Conservation (phyloP, 768 basidiomycete genomes). For the Floccularia luteovirens region DNA sequence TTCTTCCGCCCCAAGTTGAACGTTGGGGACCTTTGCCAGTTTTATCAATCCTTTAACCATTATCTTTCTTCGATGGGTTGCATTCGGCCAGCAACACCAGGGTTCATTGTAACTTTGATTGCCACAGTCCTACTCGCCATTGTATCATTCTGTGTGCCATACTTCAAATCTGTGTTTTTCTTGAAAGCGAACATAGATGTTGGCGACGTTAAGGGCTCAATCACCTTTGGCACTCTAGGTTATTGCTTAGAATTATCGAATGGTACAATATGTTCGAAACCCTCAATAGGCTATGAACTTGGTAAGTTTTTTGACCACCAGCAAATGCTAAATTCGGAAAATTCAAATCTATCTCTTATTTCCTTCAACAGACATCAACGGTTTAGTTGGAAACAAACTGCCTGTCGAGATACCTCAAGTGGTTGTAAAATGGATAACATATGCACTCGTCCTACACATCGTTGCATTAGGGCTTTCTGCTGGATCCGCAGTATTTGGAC, state of each 20-base stretch:
- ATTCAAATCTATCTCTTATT: slow-evolving; percentile 2
- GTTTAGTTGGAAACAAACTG: slow-evolving; percentile 62
- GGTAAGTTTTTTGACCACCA: slow-evolving; percentile 30
- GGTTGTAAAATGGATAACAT: slow-evolving; percentile 92
- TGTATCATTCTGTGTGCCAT: slow-evolving; percentile 87
- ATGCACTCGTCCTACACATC: slow-evolving; percentile 86
- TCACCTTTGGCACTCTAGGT: slow-evolving; percentile 86
- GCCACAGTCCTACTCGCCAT: slow-evolving; percentile 76
- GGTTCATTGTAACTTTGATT: slow-evolving; percentile 74
- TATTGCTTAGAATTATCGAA: slow-evolving; percentile 64
- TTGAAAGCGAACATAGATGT: slow-evolving; percentile 62
- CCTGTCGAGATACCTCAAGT: slow-evolving; percentile 71
- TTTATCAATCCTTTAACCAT: slow-evolving; percentile 4
- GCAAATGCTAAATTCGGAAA: slow-evolving; percentile 6
- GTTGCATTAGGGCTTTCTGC: slow-evolving; percentile 75
- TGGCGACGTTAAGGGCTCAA: slow-evolving; percentile 41
- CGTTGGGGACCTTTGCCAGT: no score
- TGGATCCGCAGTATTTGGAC: slow-evolving; percentile 69
- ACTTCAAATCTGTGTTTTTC: slow-evolving; percentile 85
- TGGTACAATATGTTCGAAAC: slow-evolving; percentile 65
- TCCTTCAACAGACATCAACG: slow-evolving; percentile 60
- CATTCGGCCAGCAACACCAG: slow-evolving; percentile 84
- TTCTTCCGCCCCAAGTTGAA: no score
- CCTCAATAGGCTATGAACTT: slow-evolving; percentile 82
- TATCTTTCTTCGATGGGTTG: slow-evolving; percentile 35